phyloP scores from a whole-genome alignment of 345 rosid genomes.

The Salix brachista region DNA sequence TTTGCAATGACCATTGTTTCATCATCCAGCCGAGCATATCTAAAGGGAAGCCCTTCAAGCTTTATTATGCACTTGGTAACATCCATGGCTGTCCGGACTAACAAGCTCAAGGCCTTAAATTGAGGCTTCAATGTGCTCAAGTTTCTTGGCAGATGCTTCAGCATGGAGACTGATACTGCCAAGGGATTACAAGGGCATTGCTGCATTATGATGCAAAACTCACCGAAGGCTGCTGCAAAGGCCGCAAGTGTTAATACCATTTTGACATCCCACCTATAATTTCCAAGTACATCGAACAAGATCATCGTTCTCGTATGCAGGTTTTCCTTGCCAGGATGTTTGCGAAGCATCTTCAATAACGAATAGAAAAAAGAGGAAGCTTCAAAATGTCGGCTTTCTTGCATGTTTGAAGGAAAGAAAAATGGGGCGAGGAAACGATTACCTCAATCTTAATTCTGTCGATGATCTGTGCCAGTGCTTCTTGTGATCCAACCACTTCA shows the following conservation, averaged over 20 bases:
- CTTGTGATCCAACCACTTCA: constrained; percentile 43
- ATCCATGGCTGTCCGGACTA: constrained; percentile 47
- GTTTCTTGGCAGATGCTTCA: constrained; percentile 48
- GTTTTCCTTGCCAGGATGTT: constrained; percentile 32
- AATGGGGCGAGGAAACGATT: constrained; percentile 9
- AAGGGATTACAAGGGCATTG: constrained; percentile 40
- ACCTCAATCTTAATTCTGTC: constrained; percentile 46
- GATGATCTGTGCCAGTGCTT: constrained; percentile 42
- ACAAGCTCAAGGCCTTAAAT: constrained; percentile 47
- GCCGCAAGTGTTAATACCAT: constrained; percentile 61
- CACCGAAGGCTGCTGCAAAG: constrained; percentile 55
- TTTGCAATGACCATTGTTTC: constrained; percentile 38
- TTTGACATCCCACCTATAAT: constrained; percentile 74
- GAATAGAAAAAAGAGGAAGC: background rate
- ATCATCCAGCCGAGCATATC: constrained; percentile 34
- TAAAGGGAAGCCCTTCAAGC: constrained; percentile 49
- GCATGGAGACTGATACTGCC: constrained; percentile 52
- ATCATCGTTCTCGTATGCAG: constrained; percentile 46
- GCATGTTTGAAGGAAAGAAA: background rate
- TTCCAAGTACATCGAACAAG: constrained; percentile 54
- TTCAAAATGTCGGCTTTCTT: background rate
- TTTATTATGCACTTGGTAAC: constrained; percentile 49
- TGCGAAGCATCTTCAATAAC: constrained; percentile 50
- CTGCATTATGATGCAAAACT: constrained; percentile 51
- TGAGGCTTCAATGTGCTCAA: constrained; percentile 41